Conservation (phyloP, 345 rosid genomes). For the Melastoma malabathricum region DNA sequence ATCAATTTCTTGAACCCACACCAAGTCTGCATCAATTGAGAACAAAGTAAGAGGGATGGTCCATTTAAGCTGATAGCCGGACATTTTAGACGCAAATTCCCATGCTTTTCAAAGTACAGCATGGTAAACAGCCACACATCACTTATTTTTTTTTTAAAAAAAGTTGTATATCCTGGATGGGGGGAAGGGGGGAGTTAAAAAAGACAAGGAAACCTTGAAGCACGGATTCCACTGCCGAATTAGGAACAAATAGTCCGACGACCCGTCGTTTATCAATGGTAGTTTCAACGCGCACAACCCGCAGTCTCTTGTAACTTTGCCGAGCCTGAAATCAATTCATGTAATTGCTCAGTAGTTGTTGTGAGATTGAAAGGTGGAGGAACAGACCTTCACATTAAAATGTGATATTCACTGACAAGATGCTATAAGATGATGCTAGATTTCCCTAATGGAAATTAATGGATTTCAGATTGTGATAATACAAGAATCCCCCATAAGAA, state of each 20-base stretch:
- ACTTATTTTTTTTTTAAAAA: too few relatives aligned
- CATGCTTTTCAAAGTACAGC: not conserved
- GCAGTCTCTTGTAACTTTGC: conserved; percentile 71
- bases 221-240: conserved; percentile 80
- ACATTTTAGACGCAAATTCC: not conserved
- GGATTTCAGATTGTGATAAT: too few relatives aligned
- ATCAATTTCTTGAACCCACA: conserved; percentile 89
- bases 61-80: too few relatives aligned
- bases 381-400: not conserved
- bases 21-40: conserved; percentile 47
- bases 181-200: not conserved
- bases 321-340: conserved; percentile 44
- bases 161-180: not conserved
- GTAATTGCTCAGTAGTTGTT: not conserved
- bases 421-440: too few relatives aligned
- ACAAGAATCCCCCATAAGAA: too few relatives aligned
- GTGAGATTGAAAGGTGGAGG: not conserved
- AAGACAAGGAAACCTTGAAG: conserved; percentile 52
- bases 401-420: too few relatives aligned
- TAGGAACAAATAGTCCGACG: conserved; percentile 87
- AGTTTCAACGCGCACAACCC: conserved; percentile 83
- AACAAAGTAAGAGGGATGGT: not conserved
- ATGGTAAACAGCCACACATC: not conserved
- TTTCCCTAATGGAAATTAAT: too few relatives aligned
- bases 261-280: conserved; percentile 62